Percentiles rank a stretch among this genome's conserved stretches.
Evolutionary conservation across 192 early-diverging fungal species (phyloP).

Genomic region (Gryganskiella cystojenkinii): DNA sequence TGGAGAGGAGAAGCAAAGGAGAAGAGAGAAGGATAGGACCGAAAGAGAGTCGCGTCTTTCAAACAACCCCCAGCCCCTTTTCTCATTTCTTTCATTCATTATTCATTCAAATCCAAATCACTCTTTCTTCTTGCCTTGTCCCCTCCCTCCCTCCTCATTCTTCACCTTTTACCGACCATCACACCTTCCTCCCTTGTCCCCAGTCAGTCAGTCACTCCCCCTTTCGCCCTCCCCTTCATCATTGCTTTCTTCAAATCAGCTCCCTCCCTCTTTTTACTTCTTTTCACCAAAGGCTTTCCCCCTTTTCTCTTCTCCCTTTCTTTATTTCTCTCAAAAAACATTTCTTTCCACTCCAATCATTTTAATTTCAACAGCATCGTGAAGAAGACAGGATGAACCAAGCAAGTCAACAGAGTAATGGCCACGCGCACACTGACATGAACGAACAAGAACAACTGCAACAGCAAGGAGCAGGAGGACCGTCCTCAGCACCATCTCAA

Average conservation of each 20-base stretch:
- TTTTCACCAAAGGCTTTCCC: background rate
- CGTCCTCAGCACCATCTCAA: background rate
- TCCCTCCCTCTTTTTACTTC: background rate
- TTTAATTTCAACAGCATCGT: background rate
- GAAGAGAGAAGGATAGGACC: too few relatives aligned
- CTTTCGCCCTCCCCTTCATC: background rate
- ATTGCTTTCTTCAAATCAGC: background rate
- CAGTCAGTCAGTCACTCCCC: background rate
- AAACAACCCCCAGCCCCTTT: too few relatives aligned
- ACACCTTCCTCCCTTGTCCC: background rate
- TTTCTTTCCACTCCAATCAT: background rate
- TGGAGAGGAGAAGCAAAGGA: too few relatives aligned
- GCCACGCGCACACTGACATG: background rate
- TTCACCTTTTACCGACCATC: background rate
- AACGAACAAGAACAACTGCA: background rate
- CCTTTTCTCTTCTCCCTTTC: too few relatives aligned
- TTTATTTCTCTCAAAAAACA: too few relatives aligned
- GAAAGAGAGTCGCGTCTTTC: too few relatives aligned
- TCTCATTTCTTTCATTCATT: too few relatives aligned
- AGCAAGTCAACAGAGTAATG: background rate
- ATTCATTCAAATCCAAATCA: conserved; percentile 5
- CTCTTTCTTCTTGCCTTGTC: background rate
- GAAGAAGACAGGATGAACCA: background rate
- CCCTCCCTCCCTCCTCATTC: background rate
- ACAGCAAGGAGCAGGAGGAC: background rate